Evolutionary conservation across 345 rosid genomes (phyloP).

Genomic region (Theobroma cacao): DNA sequence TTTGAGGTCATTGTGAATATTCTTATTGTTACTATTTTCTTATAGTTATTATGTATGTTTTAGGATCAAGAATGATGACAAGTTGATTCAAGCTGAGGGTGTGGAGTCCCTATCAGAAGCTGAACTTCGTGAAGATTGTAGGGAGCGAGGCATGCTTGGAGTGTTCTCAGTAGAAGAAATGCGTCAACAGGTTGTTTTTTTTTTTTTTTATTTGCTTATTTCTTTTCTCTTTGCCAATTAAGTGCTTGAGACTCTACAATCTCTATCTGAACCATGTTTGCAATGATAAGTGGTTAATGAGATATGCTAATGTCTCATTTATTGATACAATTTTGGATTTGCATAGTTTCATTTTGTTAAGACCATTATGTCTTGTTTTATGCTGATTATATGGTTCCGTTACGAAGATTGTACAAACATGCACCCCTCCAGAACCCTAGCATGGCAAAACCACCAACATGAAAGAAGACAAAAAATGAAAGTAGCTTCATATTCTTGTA

Average conservation of each 20-base stretch:
- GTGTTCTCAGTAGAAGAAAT: slow-evolving; percentile 84
- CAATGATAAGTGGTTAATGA: neutral
- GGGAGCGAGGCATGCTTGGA: slow-evolving; percentile 91
- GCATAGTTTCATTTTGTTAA: neutral
- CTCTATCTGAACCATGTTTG: neutral
- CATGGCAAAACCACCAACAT: neutral
- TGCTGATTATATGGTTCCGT: neutral
- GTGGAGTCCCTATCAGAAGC: slow-evolving; percentile 85
- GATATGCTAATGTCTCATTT: neutral
- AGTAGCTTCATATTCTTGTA: neutral
- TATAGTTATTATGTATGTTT: neutral
- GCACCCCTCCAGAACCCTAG: neutral
- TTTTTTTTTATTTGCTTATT: neutral
- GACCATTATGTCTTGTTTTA: neutral
- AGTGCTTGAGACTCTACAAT: neutral
- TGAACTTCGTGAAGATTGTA: slow-evolving; percentile 92
- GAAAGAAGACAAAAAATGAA: neutral
- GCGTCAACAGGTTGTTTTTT: slow-evolving; percentile 71
- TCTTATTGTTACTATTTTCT: neutral
- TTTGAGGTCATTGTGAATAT: slow-evolving; percentile 5
- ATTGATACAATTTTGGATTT: neutral
- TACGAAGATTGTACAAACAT: neutral
- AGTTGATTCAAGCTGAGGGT: slow-evolving; percentile 88
- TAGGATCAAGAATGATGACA: slow-evolving; percentile 95
- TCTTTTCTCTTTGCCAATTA: neutral